phyloP scores from a whole-genome alignment of 495 filamentous ascomycete species.

The Aspergillus leporis region DNA sequence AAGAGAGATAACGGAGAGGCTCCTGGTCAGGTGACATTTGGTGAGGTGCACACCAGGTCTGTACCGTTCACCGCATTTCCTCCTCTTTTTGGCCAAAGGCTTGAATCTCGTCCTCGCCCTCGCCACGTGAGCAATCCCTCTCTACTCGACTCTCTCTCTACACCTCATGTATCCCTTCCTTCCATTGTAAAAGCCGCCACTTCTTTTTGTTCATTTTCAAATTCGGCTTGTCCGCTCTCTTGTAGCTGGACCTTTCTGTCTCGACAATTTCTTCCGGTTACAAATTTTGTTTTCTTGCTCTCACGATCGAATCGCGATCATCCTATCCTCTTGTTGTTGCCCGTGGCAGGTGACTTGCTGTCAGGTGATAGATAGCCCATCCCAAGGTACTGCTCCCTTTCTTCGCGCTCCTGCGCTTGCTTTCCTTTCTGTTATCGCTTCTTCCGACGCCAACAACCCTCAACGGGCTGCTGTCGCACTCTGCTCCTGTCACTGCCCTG shows the following conservation, averaged over 20 bases:
- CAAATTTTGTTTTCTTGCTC: constrained; percentile 26
- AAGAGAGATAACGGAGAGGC: not conserved
- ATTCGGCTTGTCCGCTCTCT: constrained; percentile 15
- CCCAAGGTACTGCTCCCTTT: constrained; percentile 43
- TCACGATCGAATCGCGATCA: constrained; percentile 36
- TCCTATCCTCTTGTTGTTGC: constrained; percentile 46
- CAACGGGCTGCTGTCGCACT: not conserved
- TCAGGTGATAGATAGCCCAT: constrained; percentile 54
- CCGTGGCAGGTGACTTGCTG: constrained; percentile 53
- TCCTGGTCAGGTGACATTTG: constrained; percentile 39
- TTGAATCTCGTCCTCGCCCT: constrained; percentile 22
- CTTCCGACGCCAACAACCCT: constrained; percentile 4
- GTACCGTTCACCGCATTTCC: constrained; percentile 24
- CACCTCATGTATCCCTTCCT: constrained; percentile 34
- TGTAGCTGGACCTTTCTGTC: constrained; percentile 8
- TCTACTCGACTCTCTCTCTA: constrained; percentile 36
- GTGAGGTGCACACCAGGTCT: constrained; percentile 28
- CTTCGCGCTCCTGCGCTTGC: constrained; percentile 10
- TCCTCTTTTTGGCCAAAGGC: constrained; percentile 23
- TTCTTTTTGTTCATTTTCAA: constrained; percentile 25
- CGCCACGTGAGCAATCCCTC: constrained; percentile 50
- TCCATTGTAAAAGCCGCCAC: constrained; percentile 31
- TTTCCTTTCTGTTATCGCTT: constrained; percentile 9
- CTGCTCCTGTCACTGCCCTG: constrained; percentile 3
- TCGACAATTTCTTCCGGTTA: constrained; percentile 19